Conservation (phyloP, 78 protist genomes). For the Cavenderia fasciculata region DNA sequence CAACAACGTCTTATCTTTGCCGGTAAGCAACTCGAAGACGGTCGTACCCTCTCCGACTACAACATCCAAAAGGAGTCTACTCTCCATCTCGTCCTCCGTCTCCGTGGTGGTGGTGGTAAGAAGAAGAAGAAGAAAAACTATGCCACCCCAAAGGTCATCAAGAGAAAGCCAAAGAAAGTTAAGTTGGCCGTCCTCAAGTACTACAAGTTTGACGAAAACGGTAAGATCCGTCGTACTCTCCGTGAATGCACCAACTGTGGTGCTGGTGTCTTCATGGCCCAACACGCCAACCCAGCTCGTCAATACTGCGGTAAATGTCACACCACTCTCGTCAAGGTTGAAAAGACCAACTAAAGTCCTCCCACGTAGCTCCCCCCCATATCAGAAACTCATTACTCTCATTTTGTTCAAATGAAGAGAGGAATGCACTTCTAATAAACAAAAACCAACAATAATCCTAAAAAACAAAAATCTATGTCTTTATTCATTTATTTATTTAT, state of each 20-base stretch:
- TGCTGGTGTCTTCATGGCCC: constrained; percentile 98
- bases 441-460: too few relatives aligned
- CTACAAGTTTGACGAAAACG: constrained; percentile 96
- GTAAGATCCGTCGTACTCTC: constrained; percentile 93
- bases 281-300: constrained; percentile 91
- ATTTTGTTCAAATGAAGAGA: neutral
- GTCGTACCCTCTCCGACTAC: constrained; percentile 98
- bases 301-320: constrained; percentile 98
- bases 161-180: constrained; percentile 96
- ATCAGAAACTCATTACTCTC: neutral
- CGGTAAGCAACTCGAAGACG: constrained; percentile 99
- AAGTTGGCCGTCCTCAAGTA: constrained; percentile 96
- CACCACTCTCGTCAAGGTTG: constrained; percentile 85
- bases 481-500: too few relatives aligned
- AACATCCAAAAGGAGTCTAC: constrained; percentile 99
- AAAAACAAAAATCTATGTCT: too few relatives aligned
- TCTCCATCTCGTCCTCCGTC: constrained; percentile 96
- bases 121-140: constrained; percentile 98
- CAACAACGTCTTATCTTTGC: constrained; percentile 99
- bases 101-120: constrained; percentile 98
- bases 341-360: constrained; percentile 37
- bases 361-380: neutral
- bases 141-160: constrained; percentile 98
- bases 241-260: constrained; percentile 96
- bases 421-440: constrained; percentile 52